Evolutionary conservation across 2,329 filamentous ascomycete species (phyloP), one percentile per base, ranked within the genome.

Genomic region (Camptophora hylomeconis): DNA sequence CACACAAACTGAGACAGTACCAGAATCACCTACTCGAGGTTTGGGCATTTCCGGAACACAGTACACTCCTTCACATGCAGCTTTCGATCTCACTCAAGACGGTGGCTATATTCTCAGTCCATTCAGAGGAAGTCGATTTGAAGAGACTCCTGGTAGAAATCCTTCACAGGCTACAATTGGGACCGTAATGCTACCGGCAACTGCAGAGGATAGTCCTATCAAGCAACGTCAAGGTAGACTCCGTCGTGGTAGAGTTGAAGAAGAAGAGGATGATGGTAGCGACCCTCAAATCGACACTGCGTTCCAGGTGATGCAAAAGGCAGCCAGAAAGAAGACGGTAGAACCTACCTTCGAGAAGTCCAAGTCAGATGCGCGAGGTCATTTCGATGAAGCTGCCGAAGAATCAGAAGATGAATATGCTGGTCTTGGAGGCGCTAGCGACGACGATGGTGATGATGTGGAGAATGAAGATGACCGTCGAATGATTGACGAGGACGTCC

Each of bases 381-480:
- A 93, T 68, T 67, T 98, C 20, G 72, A 95, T 41, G 89, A 94
- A 42, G 84, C 92, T 50, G 22, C 89, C 36, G 82, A 93, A 45
- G 89, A 98, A 56, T 98, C 89, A 0, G 92, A 98, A 50, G 89
- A 98, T 50, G 89, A 98, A 53, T 98, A 95, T 51, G 87, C 86
- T 20, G 89, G 89, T 4, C 65, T 98, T 7, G 89, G 89, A 42
- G 89, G 89, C 38, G 78, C 65, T 7, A 87, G 86, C 53, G 87
- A 95, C 42, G 82, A 87, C 40, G 76, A 74, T 24, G 77, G 69
- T 23, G 77, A 76, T 31, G 80, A 84, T 34, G 71, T 81, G 35
- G 79, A 77, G 19, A 73, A 80, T 33, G 75, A 75, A 17, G 70
- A 80, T 5, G 71, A 89, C 38, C 71, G 79, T 43, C 75, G 83